Percentiles rank a stretch among this genome's conserved stretches.
phyloP scores from a whole-genome alignment of 192 early-diverging fungal genomes.

The Coemansia interrupta region DNA sequence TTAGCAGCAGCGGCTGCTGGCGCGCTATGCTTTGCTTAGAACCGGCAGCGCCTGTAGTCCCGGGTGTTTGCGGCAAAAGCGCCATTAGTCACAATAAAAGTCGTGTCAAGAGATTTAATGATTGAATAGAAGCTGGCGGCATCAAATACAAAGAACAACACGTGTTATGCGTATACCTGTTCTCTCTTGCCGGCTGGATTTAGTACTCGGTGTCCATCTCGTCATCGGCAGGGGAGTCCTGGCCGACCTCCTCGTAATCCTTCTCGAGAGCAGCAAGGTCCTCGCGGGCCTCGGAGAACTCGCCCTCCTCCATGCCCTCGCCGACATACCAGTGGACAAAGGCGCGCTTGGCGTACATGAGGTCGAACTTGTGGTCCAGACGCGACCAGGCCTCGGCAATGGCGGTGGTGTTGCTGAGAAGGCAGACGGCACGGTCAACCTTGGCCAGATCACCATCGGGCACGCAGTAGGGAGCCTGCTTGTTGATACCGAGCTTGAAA shows the following conservation, averaged over 20 bases:
- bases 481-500: slow-evolving; percentile 99
- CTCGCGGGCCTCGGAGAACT: slow-evolving; percentile 99
- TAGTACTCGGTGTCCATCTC: slow-evolving; percentile 71
- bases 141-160: background rate
- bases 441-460: slow-evolving; percentile 93
- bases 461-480: slow-evolving; percentile 84
- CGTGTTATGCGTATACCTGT: too few relatives aligned
- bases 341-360: slow-evolving; percentile 99
- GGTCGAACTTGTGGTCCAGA: slow-evolving; percentile 99
- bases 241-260: slow-evolving; percentile 99
- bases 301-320: slow-evolving; percentile 99
- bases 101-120: background rate
- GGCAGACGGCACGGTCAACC: slow-evolving; percentile 94
- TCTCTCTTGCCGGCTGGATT: background rate
- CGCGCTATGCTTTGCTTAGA: background rate
- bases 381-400: slow-evolving; percentile 99
- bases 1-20: background rate
- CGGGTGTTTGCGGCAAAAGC: too few relatives aligned
- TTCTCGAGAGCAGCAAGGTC: slow-evolving; percentile 99
- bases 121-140: background rate
- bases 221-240: slow-evolving; percentile 86
- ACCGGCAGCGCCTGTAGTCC: too few relatives aligned
- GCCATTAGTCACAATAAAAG: background rate
- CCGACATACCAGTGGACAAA: slow-evolving; percentile 99
- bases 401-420: slow-evolving; percentile 99